Evolutionary conservation across 2,329 filamentous ascomycete genomes (phyloP), one percentile per base, ranked within the genome.

Genomic region (Ophiocordyceps camponoti-rufipedis): DNA sequence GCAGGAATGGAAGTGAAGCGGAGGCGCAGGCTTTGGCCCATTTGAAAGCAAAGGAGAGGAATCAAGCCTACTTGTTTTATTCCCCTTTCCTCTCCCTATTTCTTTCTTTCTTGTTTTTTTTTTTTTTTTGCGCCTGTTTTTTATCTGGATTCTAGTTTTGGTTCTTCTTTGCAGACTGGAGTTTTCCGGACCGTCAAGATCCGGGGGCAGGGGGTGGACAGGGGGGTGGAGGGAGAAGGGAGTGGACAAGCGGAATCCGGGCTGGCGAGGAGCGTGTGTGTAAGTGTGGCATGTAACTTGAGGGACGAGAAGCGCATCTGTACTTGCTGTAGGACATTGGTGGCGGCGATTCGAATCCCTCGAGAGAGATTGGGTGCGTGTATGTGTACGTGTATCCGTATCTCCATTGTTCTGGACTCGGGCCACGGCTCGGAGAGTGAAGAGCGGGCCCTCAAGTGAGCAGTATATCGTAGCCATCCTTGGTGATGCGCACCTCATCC

Each of bases 391-490:
- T 9, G 3, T 31, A 31, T 9, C 4, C 8, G 9, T 31, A 31
- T 9, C 29, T 7, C 7, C 8, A 31, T 31, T 23, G 23, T 5
- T 23, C 23, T 3, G 23, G 23, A 23, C 23, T 23, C 23, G 23
- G 23, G 5, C 23, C 3, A 5, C 23, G 23, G 23, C 3, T 23
- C 23, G 23, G 23, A 23, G 23, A 23, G 23, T 23, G 23, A 23
- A 31, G 12, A 31, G 29, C 29, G 12, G 29, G 23, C 23, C 23
- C 29, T 46, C 51, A 62, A 44, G 57, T 51, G 14, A 86, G 64
- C 50, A 85, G 54, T 53, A 87, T 85, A 53, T 85, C 78, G 52
- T 83, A 83, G 1, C 80, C 79, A 50, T 82, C 80, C 57, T 75
- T 75, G 43, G 70, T 72, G 45, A 83, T 85, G 52, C 69, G 70